Base-by-base conservation (phyloP, 2,329 filamentous ascomycete genomes). In the Xylariales sp. region DNA sequence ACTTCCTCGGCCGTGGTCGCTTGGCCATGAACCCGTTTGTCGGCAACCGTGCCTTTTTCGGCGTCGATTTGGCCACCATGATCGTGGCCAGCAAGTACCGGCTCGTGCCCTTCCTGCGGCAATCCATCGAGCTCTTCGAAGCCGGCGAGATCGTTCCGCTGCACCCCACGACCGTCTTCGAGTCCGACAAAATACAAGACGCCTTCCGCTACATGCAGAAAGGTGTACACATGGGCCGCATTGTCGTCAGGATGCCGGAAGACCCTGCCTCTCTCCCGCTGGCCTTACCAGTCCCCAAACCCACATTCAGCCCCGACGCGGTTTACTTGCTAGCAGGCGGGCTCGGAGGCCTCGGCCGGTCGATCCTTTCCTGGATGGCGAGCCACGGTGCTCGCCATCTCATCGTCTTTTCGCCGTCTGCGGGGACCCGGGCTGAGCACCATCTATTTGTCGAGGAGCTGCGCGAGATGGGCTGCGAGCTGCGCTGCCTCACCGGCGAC, bases 21-120 rank as follows among this genome's bases (percentile, higher is more conserved):
- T 47, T 66, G 11, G 55, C 60, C 9, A 64, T 65, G 59, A 27
- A 48, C 2, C 54, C 54, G 1, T 65, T 66, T 24, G 54, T 53
- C 4, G 31, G 15, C n/a, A 42, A 42, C 32, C 5, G 39, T 4
- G 20, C 39, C 5, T 42, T 34, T 14, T 18, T 36, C 18, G 39
- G 39, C 11, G 14, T 43, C 5, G 32, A 43, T 16, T 20, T 40
- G 10, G 37, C 11, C 19, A 15, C 28, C 4, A 40, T 40, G 15
- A 10, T 40, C 27, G 28, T 20, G 5, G 28, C 11, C 5, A 15
- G 22, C 15, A 38, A 25, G 19, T n/a, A 27, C 9, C 4, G 9
- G n/a, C 9, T 9, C 14, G 14, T 9, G 7, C 29, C 8, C 9
- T 15, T 32, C 29, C 7, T 32, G 14, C 7, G 15, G 9, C 29